Conservation (phyloP, 2,329 filamentous ascomycete species). For the Aspergillus japonicus region DNA sequence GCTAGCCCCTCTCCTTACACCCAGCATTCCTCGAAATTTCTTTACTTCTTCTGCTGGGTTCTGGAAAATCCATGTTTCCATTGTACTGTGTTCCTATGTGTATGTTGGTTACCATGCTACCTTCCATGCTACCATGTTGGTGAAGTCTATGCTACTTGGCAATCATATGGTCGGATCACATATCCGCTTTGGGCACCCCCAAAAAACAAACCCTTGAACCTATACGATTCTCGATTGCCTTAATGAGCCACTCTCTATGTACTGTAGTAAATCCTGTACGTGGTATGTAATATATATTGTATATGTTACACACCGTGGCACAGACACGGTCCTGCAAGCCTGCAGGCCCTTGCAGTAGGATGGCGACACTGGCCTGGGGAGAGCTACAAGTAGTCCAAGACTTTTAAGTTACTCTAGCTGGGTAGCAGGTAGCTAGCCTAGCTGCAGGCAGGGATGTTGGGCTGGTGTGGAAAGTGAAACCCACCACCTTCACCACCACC, state of each 20-base stretch:
- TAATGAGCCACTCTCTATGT: not conserved
- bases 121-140: too few relatives aligned
- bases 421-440: not conserved
- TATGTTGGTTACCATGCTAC: not conserved
- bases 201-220: not conserved
- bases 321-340: constrained; percentile 14
- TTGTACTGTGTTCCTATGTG: not conserved
- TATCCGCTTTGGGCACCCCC: not conserved
- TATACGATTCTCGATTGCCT: not conserved
- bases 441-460: constrained; percentile 1
- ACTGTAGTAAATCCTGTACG: too few relatives aligned
- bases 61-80: constrained; percentile 11
- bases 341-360: constrained; percentile 16
- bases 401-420: not conserved
- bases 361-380: constrained; percentile 2
- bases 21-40: constrained; percentile 14
- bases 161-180: not conserved
- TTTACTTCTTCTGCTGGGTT: constrained; percentile 16
- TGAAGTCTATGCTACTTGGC: not conserved
- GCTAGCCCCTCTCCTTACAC: not conserved
- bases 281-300: not conserved
- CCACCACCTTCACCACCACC: too few relatives aligned
- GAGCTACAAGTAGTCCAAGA: not conserved
- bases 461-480: not conserved
- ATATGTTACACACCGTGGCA: constrained; percentile 6